Percentiles rank a stretch among this genome's conserved stretches.
These are phyloP conservation scores for Kwoniella botswanensis DNA, from an alignment of 768 basidiomycete species.

Conservation along the genomic window DNA sequence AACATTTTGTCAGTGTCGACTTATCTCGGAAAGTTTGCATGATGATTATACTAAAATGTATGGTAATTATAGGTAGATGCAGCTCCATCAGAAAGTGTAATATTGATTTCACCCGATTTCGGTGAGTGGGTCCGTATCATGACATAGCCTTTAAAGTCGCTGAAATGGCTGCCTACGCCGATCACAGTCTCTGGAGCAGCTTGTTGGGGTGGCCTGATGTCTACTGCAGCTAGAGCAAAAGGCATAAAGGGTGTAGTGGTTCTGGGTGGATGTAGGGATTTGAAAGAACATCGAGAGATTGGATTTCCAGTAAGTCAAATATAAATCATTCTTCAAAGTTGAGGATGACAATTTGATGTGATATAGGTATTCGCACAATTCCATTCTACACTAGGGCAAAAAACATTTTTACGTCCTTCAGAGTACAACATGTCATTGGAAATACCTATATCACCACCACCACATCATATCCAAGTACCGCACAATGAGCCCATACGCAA, in stretches of 20 bases:
- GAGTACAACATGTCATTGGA: conserved; percentile 71
- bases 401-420: conserved; percentile 79
- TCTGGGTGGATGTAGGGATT: conserved; percentile 72
- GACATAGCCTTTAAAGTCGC: too few relatives aligned
- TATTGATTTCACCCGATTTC: conserved; percentile 76
- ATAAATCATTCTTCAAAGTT: too few relatives aligned
- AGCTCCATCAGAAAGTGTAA: conserved; percentile 67
- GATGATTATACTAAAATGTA: too few relatives aligned
- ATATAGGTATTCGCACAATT: conserved; percentile 71
- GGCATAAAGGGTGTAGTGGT: conserved; percentile 76
- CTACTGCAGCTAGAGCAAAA: conserved; percentile 77
- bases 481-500: background rate
- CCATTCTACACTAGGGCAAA: conserved; percentile 83
- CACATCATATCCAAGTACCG: background rate
- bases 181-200: conserved; percentile 61
- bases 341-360: background rate
- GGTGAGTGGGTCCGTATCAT: conserved; percentile 60
- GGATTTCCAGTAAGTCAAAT: conserved; percentile 66
- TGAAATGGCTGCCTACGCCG: background rate
- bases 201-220: conserved; percentile 90
- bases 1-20: conserved; percentile 69
- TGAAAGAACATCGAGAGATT: conserved; percentile 73
- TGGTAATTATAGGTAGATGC: conserved; percentile 63
- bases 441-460: conserved; percentile 27
- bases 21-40: too few relatives aligned